A percentile compares a stretch with the other conserved stretches of the same genome.
Conservation (phyloP, 2,329 filamentous ascomycete genomes). For the Cladosporium austrohemisphaericum region DNA sequence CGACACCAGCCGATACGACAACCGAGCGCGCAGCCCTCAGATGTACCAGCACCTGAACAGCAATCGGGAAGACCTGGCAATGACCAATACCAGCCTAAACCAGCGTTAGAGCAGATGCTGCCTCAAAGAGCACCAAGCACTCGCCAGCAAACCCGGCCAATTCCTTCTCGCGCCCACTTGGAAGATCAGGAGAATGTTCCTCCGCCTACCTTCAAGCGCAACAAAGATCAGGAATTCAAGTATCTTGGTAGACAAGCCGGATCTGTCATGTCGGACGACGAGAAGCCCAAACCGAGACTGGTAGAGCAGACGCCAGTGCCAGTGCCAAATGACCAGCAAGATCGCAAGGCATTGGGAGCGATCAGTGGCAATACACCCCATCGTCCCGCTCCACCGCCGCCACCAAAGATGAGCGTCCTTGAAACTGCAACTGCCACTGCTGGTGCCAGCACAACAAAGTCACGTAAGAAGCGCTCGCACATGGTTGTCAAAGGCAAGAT, state of each 20-base stretch:
- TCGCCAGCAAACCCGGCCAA: conserved; percentile 44
- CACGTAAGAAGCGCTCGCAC: conserved; percentile 72
- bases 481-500: conserved; percentile 86
- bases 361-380: conserved; percentile 69
- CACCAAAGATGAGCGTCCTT: conserved; percentile 95
- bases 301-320: conserved; percentile 39
- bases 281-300: conserved; percentile 39
- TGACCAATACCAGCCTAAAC: conserved; percentile 22
- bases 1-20: conserved; percentile 23
- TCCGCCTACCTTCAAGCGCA: conserved; percentile 63
- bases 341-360: conserved; percentile 47
- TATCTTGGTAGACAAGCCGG: conserved; percentile 56
- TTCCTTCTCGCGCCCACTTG: conserved; percentile 48
- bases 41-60: conserved; percentile 13
- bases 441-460: conserved; percentile 73
- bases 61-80: conserved; percentile 23
- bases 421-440: conserved; percentile 83
- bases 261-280: conserved; percentile 48
- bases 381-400: conserved; percentile 70
- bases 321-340: conserved; percentile 28
- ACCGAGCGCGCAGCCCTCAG: conserved; percentile 24
- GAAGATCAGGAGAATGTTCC: conserved; percentile 80
- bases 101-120: conserved; percentile 30
- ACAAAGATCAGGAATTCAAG: conserved; percentile 54
- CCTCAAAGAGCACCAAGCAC: conserved; percentile 37